Conservation (phyloP, 78 protist species). For the Emiliania huxleyi region DNA sequence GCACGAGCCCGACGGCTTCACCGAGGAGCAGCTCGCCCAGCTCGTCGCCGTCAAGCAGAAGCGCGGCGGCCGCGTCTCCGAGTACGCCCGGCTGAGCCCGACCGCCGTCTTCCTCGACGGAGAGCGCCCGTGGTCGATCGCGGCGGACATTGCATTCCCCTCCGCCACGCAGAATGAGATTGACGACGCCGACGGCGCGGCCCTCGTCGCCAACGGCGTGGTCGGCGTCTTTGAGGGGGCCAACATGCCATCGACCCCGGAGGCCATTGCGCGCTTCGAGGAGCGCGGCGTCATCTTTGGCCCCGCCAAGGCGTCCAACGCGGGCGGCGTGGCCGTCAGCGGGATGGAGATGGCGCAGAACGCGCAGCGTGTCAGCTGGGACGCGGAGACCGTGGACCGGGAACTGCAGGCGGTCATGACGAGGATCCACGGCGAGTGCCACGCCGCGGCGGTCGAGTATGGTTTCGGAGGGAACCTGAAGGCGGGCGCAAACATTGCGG, state of each 20-base stretch:
- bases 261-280: constrained; percentile 50
- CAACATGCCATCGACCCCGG: constrained; percentile 68
- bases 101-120: too few species aligned
- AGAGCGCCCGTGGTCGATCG: too few species aligned
- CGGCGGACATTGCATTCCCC: constrained; percentile 71
- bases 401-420: constrained; percentile 67
- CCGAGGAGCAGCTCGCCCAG: too few species aligned
- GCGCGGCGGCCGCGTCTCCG: too few species aligned
- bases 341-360: constrained; percentile 83
- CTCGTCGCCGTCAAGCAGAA: too few species aligned
- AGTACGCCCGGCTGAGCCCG: too few species aligned
- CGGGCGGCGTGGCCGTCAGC: constrained; percentile 75
- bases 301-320: constrained; percentile 76
- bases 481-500: constrained; percentile 76
- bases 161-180: constrained; percentile 82
- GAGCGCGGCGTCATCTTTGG: constrained; percentile 32
- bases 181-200: constrained; percentile 49
- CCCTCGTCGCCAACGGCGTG: constrained; percentile 35
- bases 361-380: constrained; percentile 52
- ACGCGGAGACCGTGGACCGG: constrained; percentile 63
- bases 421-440: not conserved
- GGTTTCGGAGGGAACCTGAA: not conserved
- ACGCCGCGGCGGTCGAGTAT: not conserved
- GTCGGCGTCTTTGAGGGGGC: constrained; percentile 63
- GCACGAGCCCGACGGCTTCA: too few species aligned